A percentile compares a stretch with the other conserved stretches of the same genome.
phyloP scores from a whole-genome alignment of 345 rosid genomes.

The Streptanthus diversifolius region DNA sequence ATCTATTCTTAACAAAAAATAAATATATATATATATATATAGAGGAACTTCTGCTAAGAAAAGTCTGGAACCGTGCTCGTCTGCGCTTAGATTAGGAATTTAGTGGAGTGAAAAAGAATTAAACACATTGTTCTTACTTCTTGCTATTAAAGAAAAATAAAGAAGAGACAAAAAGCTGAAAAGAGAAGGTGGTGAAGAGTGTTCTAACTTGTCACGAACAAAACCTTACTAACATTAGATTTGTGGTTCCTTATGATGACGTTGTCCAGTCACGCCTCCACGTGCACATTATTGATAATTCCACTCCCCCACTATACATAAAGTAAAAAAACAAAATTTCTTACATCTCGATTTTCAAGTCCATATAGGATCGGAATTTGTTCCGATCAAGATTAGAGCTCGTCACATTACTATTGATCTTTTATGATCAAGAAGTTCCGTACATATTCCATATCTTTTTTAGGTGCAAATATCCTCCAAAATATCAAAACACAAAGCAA shows the following conservation, averaged over 20 bases:
- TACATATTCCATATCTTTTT: background rate
- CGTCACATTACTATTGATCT: background rate
- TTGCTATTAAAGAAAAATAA: background rate
- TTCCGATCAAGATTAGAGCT: background rate
- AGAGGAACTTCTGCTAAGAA: too few species aligned
- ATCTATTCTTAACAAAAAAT: too few species aligned
- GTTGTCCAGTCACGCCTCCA: slow-evolving; percentile 35
- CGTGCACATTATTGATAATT: slow-evolving; percentile 30
- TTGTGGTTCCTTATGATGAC: slow-evolving; percentile 34
- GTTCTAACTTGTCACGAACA: slow-evolving; percentile 29
- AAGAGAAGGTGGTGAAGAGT: slow-evolving; percentile 27
- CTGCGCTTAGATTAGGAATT: background rate
- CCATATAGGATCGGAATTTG: background rate
- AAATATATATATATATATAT: too few species aligned
- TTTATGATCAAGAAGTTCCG: background rate
- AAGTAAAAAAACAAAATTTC: background rate
- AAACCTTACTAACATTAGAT: slow-evolving; percentile 19
- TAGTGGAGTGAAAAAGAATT: background rate
- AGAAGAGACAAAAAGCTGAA: slow-evolving; percentile 35
- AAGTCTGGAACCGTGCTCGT: background rate
- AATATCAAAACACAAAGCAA: background rate
- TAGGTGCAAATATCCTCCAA: background rate
- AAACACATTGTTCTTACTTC: background rate
- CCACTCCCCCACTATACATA: slow-evolving; percentile 22
- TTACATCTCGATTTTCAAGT: background rate